Evolutionary conservation across 306 rosid genomes (phyloP), one percentile per base, ranked within the genome.

Genomic region (Nissolia schottii): DNA sequence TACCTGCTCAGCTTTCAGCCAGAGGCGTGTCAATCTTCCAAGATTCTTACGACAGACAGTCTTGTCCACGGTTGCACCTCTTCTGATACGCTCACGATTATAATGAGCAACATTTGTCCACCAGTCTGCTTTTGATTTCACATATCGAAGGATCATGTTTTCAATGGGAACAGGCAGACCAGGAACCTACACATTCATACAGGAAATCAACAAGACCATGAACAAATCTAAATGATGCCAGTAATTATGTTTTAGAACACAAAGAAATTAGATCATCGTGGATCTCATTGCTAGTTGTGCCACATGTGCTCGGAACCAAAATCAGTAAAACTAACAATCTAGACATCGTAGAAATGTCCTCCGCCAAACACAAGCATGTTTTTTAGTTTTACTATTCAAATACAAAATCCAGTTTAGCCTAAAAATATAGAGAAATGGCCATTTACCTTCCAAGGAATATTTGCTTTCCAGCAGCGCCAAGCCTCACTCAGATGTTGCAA

Each of bases 71-170:
- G 99, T 95, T 6, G 99, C 99, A 70, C 99, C 99, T 86, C 99
- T 91, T 86, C 96, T 89, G 32, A 95, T 95, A 76, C 99, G 97
- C 67, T 95, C 99, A 32, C 97, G 97, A 57, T 95, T 95, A 34
- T 95, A 95, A 63, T 95, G 99, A 58, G 99, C 97, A 78, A 95
- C 99, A 81, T 95, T 95, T 19, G 99, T 95, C 99, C 99, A 95
- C 99, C 99, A 95, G 66, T 95, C 99, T 20, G 99, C 99, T 87
- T 95, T 95, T 67, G 99, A 95, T 77, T 95, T 95, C 61, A 95
- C 99, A 29, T 95, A 95, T 5, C 99, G 97, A 77, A 95, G 99
- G 59, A 95, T 95, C 99, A 95, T 91, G 76, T 95, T 95, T 77
- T 95, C 99, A 46, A 95, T 95, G 48, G 97, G 99, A 76, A 95